Percentiles rank a stretch among this genome's conserved stretches.
These are phyloP conservation scores for Lasiosphaeris hirsuta DNA, from an alignment of 495 filamentous ascomycete genomes.

Conservation along the genomic window DNA sequence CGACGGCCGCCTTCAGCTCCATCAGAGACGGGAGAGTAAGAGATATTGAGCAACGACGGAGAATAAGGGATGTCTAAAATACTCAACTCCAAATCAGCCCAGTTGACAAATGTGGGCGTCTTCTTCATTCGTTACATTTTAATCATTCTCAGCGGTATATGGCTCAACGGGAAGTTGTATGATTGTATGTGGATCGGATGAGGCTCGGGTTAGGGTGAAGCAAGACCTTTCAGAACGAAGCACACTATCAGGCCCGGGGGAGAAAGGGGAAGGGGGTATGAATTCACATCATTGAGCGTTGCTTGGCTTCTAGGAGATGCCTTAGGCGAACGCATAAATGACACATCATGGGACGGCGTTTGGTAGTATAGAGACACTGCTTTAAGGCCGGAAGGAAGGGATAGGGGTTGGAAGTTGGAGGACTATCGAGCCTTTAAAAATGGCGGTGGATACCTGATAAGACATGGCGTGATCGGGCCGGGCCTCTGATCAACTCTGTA, in stretches of 20 bases:
- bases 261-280: not conserved
- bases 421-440: not conserved
- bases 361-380: constrained; percentile 11
- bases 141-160: too few relatives aligned
- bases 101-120: too few relatives aligned
- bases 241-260: not conserved
- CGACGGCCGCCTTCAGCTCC: constrained; percentile 1
- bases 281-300: constrained; percentile 11
- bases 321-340: constrained; percentile 13
- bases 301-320: constrained; percentile 4
- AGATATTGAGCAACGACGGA: not conserved
- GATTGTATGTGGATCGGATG: too few relatives aligned
- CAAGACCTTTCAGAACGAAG: not conserved
- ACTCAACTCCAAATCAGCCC: too few relatives aligned
- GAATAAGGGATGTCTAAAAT: too few relatives aligned
- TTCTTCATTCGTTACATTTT: too few relatives aligned
- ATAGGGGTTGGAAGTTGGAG: not conserved
- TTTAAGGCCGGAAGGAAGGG: not conserved
- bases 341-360: constrained; percentile 23
- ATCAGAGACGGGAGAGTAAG: not conserved
- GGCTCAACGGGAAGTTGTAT: too few relatives aligned
- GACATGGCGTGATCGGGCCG: constrained; percentile 3
- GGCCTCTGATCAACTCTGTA: constrained; percentile 3
- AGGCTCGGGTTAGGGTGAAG: too few relatives aligned
- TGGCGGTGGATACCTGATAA: not conserved